Percentiles rank a stretch among this genome's conserved stretches.
Conservation (phyloP, 75 land plant species). For the Cunninghamia lanceolata region DNA sequence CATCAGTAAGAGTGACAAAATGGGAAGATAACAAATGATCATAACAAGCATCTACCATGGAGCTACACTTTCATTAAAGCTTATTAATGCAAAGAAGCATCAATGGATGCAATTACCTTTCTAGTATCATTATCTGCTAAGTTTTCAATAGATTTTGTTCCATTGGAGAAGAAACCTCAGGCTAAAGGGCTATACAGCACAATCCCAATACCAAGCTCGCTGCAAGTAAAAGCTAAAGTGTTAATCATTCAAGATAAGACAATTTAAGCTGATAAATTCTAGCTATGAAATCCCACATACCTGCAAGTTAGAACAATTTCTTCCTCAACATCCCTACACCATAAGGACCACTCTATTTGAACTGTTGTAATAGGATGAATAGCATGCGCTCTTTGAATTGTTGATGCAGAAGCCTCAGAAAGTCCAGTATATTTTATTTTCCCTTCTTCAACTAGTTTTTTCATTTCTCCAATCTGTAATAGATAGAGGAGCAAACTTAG, state of each 20-base stretch:
- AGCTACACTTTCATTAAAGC: not conserved
- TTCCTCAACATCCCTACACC: conserved; percentile 53
- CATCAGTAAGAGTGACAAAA: too few species aligned
- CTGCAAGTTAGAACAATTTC: conserved; percentile 56
- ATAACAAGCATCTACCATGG: not conserved
- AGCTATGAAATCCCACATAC: conserved; percentile 17
- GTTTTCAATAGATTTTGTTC: conserved; percentile 19
- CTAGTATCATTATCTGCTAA: conserved; percentile 36
- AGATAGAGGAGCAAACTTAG: too few species aligned
- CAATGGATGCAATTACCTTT: conserved; percentile 28
- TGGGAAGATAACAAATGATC: too few species aligned
- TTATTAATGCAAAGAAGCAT: not conserved
- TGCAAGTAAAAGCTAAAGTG: conserved; percentile 13
- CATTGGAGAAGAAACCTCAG: conserved; percentile 56
- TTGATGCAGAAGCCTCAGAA: too few species aligned
- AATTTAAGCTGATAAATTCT: not conserved
- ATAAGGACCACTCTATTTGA: conserved; percentile 61
- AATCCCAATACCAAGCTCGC: conserved; percentile 70
- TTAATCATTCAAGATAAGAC: not conserved
- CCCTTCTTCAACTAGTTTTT: conserved; percentile 44
- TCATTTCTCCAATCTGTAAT: too few species aligned
- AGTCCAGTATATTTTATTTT: conserved; percentile 55
- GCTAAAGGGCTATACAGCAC: conserved; percentile 68
- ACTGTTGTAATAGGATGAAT: conserved; percentile 67
- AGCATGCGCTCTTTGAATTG: conserved; percentile 60